These are phyloP conservation scores for Chlamydomonas sp. DNA, from an alignment of 139 green algal species.

Conservation along the genomic window DNA sequence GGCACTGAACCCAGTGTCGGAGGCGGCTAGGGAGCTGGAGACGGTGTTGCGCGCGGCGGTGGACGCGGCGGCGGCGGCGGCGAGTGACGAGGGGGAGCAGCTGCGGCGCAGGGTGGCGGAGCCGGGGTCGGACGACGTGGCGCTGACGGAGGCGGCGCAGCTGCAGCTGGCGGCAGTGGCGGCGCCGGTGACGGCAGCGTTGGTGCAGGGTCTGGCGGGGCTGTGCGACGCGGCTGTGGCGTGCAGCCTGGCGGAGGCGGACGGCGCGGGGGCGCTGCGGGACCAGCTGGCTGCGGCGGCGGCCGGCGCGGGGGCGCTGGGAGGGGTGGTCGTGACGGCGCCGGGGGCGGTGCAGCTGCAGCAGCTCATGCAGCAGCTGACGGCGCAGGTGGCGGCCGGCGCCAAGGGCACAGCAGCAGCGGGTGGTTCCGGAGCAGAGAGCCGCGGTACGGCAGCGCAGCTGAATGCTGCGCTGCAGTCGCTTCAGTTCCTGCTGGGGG, in stretches of 20 bases:
- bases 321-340: neutral
- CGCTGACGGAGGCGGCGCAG: neutral
- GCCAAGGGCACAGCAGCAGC: neutral
- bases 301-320: neutral
- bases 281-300: constrained; percentile 11
- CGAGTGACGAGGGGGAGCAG: neutral
- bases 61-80: neutral
- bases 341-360: neutral
- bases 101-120: constrained; percentile 25
- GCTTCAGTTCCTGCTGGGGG: constrained; percentile 19
- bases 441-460: neutral
- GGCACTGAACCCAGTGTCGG: neutral
- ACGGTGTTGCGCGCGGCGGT: constrained; percentile 8
- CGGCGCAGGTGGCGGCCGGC: neutral
- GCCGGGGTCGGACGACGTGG: constrained; percentile 22
- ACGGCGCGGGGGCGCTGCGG: constrained; percentile 5
- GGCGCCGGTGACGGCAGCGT: constrained; percentile 36
- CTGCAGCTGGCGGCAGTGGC: constrained; percentile 12
- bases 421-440: no score
- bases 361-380: neutral
- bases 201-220: constrained; percentile 3
- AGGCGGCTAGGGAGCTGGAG: constrained; percentile 1
- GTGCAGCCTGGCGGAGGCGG: constrained; percentile 7
- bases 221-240: constrained; percentile 9
- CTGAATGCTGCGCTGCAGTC: neutral